Evolutionary conservation across 2,329 filamentous ascomycete species (phyloP).

Genomic region (Arthroderma sp.): DNA sequence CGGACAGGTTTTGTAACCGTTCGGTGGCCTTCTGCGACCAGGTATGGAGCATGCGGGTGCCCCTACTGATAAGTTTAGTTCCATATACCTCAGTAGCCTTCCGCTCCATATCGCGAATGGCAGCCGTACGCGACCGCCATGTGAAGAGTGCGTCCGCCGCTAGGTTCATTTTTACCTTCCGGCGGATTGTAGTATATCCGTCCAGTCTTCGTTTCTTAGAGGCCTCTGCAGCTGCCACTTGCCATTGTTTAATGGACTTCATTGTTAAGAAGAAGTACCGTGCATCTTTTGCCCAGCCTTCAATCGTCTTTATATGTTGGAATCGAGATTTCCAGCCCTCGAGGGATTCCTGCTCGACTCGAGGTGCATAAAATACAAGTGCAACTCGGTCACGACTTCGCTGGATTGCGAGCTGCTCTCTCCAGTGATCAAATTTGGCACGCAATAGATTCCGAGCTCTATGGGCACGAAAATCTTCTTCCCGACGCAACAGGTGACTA

Average conservation of each 20-base stretch:
- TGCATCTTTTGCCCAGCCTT: conserved; percentile 42
- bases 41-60: conserved; percentile 24
- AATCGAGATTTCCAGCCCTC: conserved; percentile 24
- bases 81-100: conserved; percentile 27
- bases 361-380: conserved; percentile 31
- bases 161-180: conserved; percentile 41
- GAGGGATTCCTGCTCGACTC: conserved; percentile 28
- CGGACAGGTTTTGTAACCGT: conserved; percentile 21
- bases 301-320: conserved; percentile 34
- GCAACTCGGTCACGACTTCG: conserved; percentile 29
- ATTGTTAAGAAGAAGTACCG: conserved; percentile 43
- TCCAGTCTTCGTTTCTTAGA: conserved; percentile 41
- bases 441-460: conserved; percentile 22
- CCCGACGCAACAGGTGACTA: conserved; percentile 23
- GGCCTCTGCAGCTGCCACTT: conserved; percentile 35
- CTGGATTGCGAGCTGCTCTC: conserved; percentile 24
- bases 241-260: conserved; percentile 39
- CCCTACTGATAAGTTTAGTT: conserved; percentile 21
- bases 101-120: conserved; percentile 24
- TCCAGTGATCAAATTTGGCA: conserved; percentile 26
- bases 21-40: conserved; percentile 32
- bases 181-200: conserved; percentile 41
- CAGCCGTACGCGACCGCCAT: conserved; percentile 25
- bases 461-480: conserved; percentile 22
- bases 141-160: conserved; percentile 30